Conservation (phyloP, 129 eudicot species). For the Helichrysum umbraculigerum region DNA sequence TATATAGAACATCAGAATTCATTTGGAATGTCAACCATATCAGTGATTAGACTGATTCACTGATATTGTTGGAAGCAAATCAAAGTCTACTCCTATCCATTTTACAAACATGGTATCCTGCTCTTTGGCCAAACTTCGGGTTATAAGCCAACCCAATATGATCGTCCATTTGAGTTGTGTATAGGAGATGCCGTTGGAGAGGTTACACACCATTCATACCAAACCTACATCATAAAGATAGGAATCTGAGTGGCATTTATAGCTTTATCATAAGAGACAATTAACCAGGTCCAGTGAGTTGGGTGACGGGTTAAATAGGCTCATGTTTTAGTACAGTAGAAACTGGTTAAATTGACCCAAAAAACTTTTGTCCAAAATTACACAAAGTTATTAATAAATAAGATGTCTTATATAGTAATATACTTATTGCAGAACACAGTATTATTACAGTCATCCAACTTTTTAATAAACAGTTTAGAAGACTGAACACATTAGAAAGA, state of each 20-base stretch:
- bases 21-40: not conserved
- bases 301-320: not conserved
- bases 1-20: not conserved
- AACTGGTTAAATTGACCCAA: not conserved
- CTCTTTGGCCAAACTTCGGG: not conserved
- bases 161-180: conserved; percentile 89
- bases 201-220: conserved; percentile 97
- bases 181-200: conserved; percentile 68
- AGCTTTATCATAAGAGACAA: not conserved
- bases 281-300: not conserved
- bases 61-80: not conserved
- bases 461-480: no score
- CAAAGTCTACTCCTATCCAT: not conserved
- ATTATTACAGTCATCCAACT: no score
- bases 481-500: no score
- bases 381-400: not conserved
- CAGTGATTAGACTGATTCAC: not conserved
- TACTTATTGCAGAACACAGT: no score
- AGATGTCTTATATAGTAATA: not conserved
- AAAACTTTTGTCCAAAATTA: not conserved
- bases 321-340: not conserved
- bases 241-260: not conserved
- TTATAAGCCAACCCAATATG: conserved; percentile 96
- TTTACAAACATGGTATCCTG: conserved; percentile 27
- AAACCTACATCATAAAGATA: conserved; percentile 56